Evolutionary conservation across 2,329 filamentous ascomycete genomes (phyloP).

Genomic region (Dothidotthia symphoricarpi): DNA sequence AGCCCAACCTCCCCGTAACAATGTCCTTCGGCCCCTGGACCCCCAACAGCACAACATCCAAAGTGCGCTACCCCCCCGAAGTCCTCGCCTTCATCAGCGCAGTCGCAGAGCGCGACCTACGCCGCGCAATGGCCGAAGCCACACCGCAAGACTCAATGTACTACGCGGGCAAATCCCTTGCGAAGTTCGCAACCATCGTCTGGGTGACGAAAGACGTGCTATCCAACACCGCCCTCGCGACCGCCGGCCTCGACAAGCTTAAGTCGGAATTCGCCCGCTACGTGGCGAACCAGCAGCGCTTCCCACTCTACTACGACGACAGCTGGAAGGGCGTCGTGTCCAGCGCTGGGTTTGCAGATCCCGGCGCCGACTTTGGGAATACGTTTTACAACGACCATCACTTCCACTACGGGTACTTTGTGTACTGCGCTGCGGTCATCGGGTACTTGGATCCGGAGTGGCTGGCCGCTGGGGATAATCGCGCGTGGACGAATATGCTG

Average conservation of each 20-base stretch:
- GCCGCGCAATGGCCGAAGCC: slow-evolving; percentile 71
- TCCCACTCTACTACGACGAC: slow-evolving; percentile 56
- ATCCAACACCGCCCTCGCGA: slow-evolving; percentile 52
- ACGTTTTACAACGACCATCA: slow-evolving; percentile 72
- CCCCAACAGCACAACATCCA: slow-evolving; percentile 39
- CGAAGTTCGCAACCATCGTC: slow-evolving; percentile 46
- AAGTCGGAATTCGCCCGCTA: slow-evolving; percentile 51
- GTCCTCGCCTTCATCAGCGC: slow-evolving; percentile 60
- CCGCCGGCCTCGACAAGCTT: slow-evolving; percentile 50
- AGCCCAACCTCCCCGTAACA: slow-evolving; percentile 66
- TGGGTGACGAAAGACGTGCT: slow-evolving; percentile 56
- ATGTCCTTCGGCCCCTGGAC: slow-evolving; percentile 82
- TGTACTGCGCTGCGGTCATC: slow-evolving; percentile 81
- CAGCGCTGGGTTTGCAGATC: slow-evolving; percentile 69
- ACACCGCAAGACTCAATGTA: slow-evolving; percentile 85
- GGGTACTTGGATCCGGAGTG: slow-evolving; percentile 74
- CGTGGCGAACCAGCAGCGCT: slow-evolving; percentile 46
- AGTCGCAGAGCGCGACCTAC: slow-evolving; percentile 69
- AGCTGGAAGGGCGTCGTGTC: slow-evolving; percentile 81
- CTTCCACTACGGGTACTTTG: slow-evolving; percentile 77
- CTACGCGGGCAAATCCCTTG: slow-evolving; percentile 68
- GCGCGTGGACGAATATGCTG: slow-evolving; percentile 76
- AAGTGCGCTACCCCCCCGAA: slow-evolving; percentile 42
- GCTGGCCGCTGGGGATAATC: slow-evolving; percentile 62
- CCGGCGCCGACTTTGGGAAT: slow-evolving; percentile 78